Conservation (phyloP, 176 grass and related monocot genomes). For the sorghum (Sorghum bicolor) region DNA sequence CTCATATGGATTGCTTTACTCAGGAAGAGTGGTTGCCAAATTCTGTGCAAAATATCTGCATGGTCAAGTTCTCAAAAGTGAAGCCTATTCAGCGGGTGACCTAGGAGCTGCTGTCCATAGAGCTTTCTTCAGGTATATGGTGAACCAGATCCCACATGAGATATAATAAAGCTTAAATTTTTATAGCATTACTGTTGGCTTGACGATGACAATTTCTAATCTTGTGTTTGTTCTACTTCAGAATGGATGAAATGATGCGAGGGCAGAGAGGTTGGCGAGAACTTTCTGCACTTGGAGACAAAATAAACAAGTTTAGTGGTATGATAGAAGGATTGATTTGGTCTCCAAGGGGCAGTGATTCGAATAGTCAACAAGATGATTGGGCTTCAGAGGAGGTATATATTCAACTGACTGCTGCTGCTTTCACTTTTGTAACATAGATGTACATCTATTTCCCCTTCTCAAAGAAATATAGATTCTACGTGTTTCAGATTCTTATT, state of each 20-base stretch:
- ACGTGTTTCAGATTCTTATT: neutral
- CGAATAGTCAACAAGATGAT: slow-evolving; percentile 53
- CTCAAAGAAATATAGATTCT: neutral
- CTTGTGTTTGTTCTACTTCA: slow-evolving; percentile 36
- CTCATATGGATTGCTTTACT: slow-evolving; percentile 36
- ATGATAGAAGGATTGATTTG: slow-evolving; percentile 99
- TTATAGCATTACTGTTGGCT: neutral
- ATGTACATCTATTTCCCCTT: neutral
- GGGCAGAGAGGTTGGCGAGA: slow-evolving; percentile 99
- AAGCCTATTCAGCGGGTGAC: slow-evolving; percentile 76
- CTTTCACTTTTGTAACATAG: neutral
- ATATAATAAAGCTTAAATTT: slow-evolving; percentile 22
- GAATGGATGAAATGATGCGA: slow-evolving; percentile 99
- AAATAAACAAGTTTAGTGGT: slow-evolving; percentile 91
- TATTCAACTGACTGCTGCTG: neutral
- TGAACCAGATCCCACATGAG: slow-evolving; percentile 7
- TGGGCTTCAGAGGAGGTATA: slow-evolving; percentile 67
- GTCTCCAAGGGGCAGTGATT: slow-evolving; percentile 65
- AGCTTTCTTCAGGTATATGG: slow-evolving; percentile 90
- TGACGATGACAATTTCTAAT: slow-evolving; percentile 4
- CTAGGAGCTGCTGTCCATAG: slow-evolving; percentile 64
- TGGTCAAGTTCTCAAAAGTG: slow-evolving; percentile 72
- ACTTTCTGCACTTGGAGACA: slow-evolving; percentile 82
- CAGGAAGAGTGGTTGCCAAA: slow-evolving; percentile 90
- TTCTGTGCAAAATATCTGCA: slow-evolving; percentile 97